phyloP scores from a whole-genome alignment of 2,329 filamentous ascomycete genomes.

The Magnaporthiopsis poae region DNA sequence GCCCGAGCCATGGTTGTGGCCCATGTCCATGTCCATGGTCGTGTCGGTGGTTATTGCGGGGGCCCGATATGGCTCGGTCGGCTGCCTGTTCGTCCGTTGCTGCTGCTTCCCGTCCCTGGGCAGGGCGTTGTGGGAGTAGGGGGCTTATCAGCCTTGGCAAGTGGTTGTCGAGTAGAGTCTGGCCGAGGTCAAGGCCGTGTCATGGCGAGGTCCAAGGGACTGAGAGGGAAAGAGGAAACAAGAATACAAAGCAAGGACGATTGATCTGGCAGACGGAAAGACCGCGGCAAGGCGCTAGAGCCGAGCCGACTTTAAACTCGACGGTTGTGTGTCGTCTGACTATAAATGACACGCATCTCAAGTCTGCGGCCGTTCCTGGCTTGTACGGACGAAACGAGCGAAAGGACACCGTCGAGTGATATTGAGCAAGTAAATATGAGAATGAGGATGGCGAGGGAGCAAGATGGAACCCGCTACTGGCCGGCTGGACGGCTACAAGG shows the following conservation, averaged over 20 bases:
- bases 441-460: not conserved
- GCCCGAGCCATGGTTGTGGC: slow-evolving; percentile 4
- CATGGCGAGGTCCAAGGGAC: not conserved
- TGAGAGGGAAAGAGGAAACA: too few relatives aligned
- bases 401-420: not conserved
- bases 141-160: not conserved
- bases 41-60: slow-evolving; percentile 7
- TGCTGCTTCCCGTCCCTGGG: slow-evolving; percentile 3
- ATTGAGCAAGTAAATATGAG: not conserved
- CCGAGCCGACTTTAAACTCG: not conserved
- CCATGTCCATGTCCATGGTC: slow-evolving; percentile 11
- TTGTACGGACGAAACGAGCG: not conserved
- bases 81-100: not conserved
- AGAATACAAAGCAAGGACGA: not conserved
- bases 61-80: not conserved
- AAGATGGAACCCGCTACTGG: too few relatives aligned
- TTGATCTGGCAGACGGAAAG: not conserved
- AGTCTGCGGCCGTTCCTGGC: not conserved
- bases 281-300: not conserved
- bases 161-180: not conserved
- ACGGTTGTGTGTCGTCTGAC: not conserved
- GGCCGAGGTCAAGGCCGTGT: not conserved
- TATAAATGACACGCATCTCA: not conserved
- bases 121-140: not conserved
- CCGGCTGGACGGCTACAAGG: too few relatives aligned